Evolutionary conservation across 2,329 filamentous ascomycete genomes (phyloP).

Genomic region (Hymenoscyphus infarciens): DNA sequence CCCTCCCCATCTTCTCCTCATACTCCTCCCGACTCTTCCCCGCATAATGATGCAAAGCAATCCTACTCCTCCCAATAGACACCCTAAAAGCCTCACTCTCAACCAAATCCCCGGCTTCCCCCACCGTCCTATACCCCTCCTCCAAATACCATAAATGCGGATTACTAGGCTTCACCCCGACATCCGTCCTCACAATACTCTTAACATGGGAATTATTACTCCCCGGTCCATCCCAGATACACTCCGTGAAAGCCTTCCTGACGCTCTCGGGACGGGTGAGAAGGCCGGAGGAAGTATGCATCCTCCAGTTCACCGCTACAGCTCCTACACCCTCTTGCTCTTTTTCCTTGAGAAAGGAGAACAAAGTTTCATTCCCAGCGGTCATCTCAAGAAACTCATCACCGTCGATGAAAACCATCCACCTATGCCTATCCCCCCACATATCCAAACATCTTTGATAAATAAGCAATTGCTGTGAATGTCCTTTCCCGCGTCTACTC

Average conservation of each 20-base stretch:
- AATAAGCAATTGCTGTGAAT: constrained; percentile 19
- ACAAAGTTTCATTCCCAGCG: constrained; percentile 25
- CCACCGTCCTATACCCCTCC: constrained; percentile 25
- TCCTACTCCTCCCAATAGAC: constrained; percentile 32
- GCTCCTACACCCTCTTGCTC: constrained; percentile 30
- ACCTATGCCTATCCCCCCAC: constrained; percentile 32
- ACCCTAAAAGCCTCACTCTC: constrained; percentile 23
- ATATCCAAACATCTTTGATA: constrained; percentile 26
- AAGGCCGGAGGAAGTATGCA: constrained; percentile 34
- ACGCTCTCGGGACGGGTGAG: constrained; percentile 29
- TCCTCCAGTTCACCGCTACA: constrained; percentile 35
- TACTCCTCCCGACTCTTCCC: constrained; percentile 36
- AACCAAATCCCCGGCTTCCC: constrained; percentile 29
- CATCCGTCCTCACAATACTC: constrained; percentile 31
- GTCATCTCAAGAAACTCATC: constrained; percentile 36
- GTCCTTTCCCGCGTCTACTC: background rate
- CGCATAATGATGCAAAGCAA: constrained; percentile 37
- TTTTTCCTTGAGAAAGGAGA: constrained; percentile 30
- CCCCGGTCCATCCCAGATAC: constrained; percentile 29
- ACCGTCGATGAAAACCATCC: constrained; percentile 35
- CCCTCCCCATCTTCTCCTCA: constrained; percentile 30
- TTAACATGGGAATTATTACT: constrained; percentile 34
- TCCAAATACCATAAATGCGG: constrained; percentile 27
- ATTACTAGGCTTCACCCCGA: constrained; percentile 20
- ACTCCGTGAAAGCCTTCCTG: constrained; percentile 33